phyloP scores from a whole-genome alignment of 2,329 filamentous ascomycete genomes.

The Claviceps pazoutovae region DNA sequence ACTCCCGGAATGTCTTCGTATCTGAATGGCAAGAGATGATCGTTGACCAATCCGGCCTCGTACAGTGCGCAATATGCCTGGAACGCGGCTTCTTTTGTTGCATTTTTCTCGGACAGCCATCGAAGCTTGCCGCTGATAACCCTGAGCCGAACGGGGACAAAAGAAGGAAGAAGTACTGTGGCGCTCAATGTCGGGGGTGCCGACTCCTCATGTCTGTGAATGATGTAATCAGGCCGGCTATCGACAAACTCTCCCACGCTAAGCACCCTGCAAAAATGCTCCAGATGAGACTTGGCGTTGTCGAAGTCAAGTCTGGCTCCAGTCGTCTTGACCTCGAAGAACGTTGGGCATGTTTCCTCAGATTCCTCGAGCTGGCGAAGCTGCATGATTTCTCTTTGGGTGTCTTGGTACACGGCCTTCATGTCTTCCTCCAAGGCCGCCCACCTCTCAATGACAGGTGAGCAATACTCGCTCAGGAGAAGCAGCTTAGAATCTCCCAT shows the following conservation, averaged over 20 bases:
- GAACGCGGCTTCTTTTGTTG: constrained; percentile 71
- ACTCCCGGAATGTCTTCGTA: constrained; percentile 26
- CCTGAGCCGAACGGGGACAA: constrained; percentile 37
- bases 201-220: constrained; percentile 24
- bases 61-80: constrained; percentile 63
- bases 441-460: constrained; percentile 36
- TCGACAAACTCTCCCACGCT: constrained; percentile 47
- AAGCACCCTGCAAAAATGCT: constrained; percentile 64
- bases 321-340: constrained; percentile 27
- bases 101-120: constrained; percentile 63
- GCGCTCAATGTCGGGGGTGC: constrained; percentile 29
- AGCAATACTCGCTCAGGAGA: constrained; percentile 25
- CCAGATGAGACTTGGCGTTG: constrained; percentile 60
- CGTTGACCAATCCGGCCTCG: constrained; percentile 56
- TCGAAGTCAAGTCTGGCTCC: constrained; percentile 57
- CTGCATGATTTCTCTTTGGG: constrained; percentile 36
- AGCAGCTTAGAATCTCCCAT: constrained; percentile 37
- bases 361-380: constrained; percentile 34
- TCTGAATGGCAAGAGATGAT: constrained; percentile 57
- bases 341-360: constrained; percentile 11
- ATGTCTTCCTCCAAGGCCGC: constrained; percentile 56
- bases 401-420: constrained; percentile 53
- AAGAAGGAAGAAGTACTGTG: constrained; percentile 56
- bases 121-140: constrained; percentile 10
- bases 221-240: constrained; percentile 52